phyloP scores from a whole-genome alignment of 257 asterid genomes.

The Nicotiana benthamiana region DNA sequence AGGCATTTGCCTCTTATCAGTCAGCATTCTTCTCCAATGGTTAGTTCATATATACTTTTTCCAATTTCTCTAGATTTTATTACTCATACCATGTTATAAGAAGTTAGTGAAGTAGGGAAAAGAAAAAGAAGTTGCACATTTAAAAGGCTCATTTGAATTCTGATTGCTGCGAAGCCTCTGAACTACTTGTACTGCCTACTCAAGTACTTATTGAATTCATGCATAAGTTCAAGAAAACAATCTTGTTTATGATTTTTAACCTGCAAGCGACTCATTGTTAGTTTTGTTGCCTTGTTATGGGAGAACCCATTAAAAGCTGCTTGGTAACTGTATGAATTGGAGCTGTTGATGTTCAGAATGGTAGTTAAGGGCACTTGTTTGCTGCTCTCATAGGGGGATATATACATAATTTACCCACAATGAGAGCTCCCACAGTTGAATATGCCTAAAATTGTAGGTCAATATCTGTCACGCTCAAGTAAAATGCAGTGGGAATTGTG shows the following conservation, averaged over 20 bases:
- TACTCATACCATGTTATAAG: not conserved
- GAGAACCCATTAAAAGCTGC: not conserved
- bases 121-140: not conserved
- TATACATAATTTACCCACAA: not conserved
- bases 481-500: not conserved
- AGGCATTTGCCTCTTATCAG: constrained; percentile 66
- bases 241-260: not conserved
- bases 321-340: not conserved
- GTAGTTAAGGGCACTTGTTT: not conserved
- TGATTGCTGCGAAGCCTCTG: not conserved
- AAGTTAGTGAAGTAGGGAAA: not conserved
- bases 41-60: constrained; percentile 26
- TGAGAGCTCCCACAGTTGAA: not conserved
- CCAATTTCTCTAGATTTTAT: not conserved
- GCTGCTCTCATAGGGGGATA: not conserved
- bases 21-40: constrained; percentile 78
- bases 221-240: not conserved
- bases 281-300: not conserved
- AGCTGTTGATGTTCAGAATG: not conserved
- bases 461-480: not conserved
- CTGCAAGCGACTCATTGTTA: not conserved
- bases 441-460: not conserved
- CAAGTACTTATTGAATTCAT: not conserved
- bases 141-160: not conserved
- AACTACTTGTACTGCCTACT: not conserved